Evolutionary conservation across 768 basidiomycete species (phyloP).

Genomic region (Boletus sp.): DNA sequence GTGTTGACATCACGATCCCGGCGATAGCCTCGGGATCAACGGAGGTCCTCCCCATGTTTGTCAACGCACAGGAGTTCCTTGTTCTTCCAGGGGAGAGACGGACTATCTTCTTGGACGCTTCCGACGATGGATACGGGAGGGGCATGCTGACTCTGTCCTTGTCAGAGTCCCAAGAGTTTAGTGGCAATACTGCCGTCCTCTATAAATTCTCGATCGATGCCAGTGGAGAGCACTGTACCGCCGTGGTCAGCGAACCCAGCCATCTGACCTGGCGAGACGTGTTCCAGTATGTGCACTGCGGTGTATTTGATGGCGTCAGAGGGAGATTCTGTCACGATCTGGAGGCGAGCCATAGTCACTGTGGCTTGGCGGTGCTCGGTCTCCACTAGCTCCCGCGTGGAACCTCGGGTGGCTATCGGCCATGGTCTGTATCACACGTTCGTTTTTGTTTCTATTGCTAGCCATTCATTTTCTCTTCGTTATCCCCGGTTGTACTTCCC

Average conservation of each 20-base stretch:
- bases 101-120: conserved; percentile 7
- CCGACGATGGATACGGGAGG: conserved; percentile 15
- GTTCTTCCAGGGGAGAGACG: conserved; percentile 11
- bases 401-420: too few relatives aligned
- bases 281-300: background rate
- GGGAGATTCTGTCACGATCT: conserved; percentile 17
- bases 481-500: background rate
- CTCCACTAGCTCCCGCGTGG: conserved; percentile 7
- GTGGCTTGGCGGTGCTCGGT: conserved; percentile 13
- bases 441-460: background rate
- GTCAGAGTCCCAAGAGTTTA: background rate
- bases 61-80: conserved; percentile 13
- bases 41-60: conserved; percentile 10
- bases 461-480: background rate
- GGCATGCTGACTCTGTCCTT: conserved; percentile 12
- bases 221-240: conserved; percentile 13
- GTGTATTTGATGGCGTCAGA: conserved; percentile 17
- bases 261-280: conserved; percentile 5
- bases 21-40: background rate
- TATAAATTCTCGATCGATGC: conserved; percentile 22
- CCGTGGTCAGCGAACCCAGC: conserved; percentile 11
- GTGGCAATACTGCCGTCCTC: background rate
- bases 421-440: background rate
- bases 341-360: background rate
- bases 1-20: conserved; percentile 16